A percentile compares a stretch with the other conserved stretches of the same genome.
These are phyloP conservation scores for Zhuliangozyma parablackwelliae DNA, from an alignment of 1,139 yeast species.

Conservation along the genomic window DNA sequence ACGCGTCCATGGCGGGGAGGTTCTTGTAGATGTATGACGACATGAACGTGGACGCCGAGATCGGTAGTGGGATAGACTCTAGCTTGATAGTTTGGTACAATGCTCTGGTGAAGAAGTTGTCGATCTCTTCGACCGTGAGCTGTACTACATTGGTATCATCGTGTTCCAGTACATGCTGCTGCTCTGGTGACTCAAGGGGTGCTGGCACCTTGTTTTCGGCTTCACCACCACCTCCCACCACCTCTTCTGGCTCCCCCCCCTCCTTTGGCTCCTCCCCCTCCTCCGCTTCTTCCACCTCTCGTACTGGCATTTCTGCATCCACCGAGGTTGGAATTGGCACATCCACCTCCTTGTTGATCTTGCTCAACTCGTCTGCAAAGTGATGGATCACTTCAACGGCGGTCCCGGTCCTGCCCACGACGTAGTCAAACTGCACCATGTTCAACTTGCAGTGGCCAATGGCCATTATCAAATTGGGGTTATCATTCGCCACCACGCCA, in stretches of 20 bases:
- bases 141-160: constrained; percentile 5
- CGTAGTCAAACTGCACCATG: constrained; percentile 38
- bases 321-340: constrained; percentile 38
- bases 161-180: constrained; percentile 5
- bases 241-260: constrained; percentile 2
- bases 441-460: constrained; percentile 65
- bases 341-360: constrained; percentile 42
- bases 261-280: constrained; percentile 4
- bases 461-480: constrained; percentile 67
- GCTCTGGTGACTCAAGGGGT: constrained; percentile 11
- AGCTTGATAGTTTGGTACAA: constrained; percentile 63
- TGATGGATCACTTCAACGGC: constrained; percentile 61
- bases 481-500: constrained; percentile 60
- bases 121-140: constrained; percentile 67
- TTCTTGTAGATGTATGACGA: constrained; percentile 64
- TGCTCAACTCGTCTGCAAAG: constrained; percentile 49
- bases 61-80: constrained; percentile 55
- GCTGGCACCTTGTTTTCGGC: no score
- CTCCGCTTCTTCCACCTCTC: constrained; percentile 12
- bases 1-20: constrained; percentile 54
- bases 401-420: constrained; percentile 57
- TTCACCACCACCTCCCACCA: constrained; percentile 37
- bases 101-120: constrained; percentile 67
- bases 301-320: constrained; percentile 15
- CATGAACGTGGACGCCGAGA: constrained; percentile 70